Evolutionary conservation across 371 early-diverging fungal genomes (phyloP), one percentile per base, ranked within the genome.

Genomic region (Circinella minor): DNA sequence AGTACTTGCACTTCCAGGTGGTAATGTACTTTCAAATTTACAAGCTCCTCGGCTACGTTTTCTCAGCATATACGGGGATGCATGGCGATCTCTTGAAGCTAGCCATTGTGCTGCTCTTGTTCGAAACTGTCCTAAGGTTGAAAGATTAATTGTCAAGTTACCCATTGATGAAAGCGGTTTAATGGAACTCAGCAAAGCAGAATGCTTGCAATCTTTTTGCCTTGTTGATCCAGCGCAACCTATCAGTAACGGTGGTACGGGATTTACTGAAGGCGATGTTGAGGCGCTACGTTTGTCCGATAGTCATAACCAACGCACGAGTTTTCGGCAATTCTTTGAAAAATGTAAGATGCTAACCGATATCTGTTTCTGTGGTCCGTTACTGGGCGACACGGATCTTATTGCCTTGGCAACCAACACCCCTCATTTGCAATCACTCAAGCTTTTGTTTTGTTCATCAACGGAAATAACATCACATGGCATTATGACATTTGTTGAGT

Each of bases 211-310:
- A 7, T 57, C 57, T 10, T 57, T 57, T 14, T 57, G 57, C 14
- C 57, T 57, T 34, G 57, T 57, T 6, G 57, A 57, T 14, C 57
- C 57, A 57, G 57, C 57, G 1, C 57, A 57, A 57, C 36, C 57
- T 57, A 14, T 57, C 27, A 57, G 36, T n/a, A 57, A 57, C 4
- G 57, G 57, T 34, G 57, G 57, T 34, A 57, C 57, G 18, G 57
- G 57, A 34, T n/a, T 57, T 18, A 57, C 57, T 8, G 34, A 18
- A 13, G 20, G 27, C 34, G 57, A 57, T 34, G 36, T 57, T 7
- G 36, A 18, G 27, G 57, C 20, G 14, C 9, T 57, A 34, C 34
- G 57, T 7, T 9, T 34, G 6, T 7, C 57, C 4, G 9, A 20
- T 6, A 57, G 34, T 34, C 27, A 34, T 17, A 18, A 34, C 57